Base-by-base conservation (phyloP, 2,329 filamentous ascomycete species). In the Fusarium solani-melongenae region DNA sequence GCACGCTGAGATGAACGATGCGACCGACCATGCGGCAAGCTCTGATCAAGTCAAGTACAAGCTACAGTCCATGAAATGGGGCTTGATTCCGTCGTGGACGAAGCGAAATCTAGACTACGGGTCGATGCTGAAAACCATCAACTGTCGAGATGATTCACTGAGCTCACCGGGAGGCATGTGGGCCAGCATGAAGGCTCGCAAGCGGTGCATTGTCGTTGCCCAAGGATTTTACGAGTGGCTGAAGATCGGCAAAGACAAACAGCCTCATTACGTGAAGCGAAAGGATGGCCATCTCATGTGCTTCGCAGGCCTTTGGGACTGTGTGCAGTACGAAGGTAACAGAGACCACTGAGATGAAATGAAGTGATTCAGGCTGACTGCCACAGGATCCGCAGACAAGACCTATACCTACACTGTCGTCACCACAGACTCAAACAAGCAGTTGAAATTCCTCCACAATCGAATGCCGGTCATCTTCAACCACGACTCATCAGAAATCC, bases 211-310 rank as follows among this genome's bases (percentile, higher is more conserved):
- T 24, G 91, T 98, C 11, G 80, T 98, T 7, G 95, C 94, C 11
- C 93, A 98, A 82, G 96, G 96, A 2, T 99, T 98, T 82, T 99
- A 94, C 79, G 96, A 99, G 82, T 98, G 96, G 96, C 85, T 97
- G 68, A 96, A 96, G 82, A 94, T 92, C 77, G 92, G 77, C 62
- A 87, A 93, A 75, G 92, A 96, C 62, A 97, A 94, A 83, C 84
- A 96, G 2, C 96, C 96, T 12, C 91, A 98, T 82, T 98, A 91
- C 77, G 89, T 94, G 24, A 95, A 92, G 82, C 88, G 95, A 31
- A 93, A 91, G 75, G 96, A 98, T 80, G 93, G 93, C 0, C 89
- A 91, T 76, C 84, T 98, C 76, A 94, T 98, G 92, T 96, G 91
- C 78, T 92, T 98, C 77, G 96, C 96, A 12, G 96, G 96, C 0